phyloP scores from a whole-genome alignment of 768 basidiomycete genomes.

The Amanita fuliginea region DNA sequence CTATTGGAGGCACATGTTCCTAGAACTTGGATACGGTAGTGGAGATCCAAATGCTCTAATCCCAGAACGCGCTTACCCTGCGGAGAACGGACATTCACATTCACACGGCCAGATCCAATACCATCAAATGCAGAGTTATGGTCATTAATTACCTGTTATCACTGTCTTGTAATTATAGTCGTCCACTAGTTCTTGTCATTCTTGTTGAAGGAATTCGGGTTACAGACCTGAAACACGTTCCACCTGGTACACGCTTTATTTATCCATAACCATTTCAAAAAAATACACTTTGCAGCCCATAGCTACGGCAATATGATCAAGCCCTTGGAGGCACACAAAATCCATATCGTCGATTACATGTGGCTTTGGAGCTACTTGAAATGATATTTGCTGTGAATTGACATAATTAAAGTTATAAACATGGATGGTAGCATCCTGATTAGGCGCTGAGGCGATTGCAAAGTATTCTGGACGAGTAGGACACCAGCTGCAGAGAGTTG shows the following conservation, averaged over 20 bases:
- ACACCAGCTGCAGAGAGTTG: conserved; percentile 51
- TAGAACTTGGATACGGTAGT: conserved; percentile 57
- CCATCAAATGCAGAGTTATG: conserved; percentile 6
- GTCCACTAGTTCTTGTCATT: neutral
- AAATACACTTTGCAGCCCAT: conserved; percentile 48
- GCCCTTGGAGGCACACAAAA: conserved; percentile 51
- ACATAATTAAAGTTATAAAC: conserved; percentile 58
- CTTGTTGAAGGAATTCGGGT: neutral
- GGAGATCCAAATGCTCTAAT: conserved; percentile 16
- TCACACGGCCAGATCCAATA: conserved; percentile 7
- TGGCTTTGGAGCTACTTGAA: conserved; percentile 49
- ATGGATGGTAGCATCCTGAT: conserved; percentile 56
- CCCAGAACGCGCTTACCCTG: neutral
- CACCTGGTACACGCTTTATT: conserved; percentile 13
- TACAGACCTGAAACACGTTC: conserved; percentile 5
- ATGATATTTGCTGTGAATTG: conserved; percentile 50
- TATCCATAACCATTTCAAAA: conserved; percentile 49
- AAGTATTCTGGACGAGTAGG: conserved; percentile 68
- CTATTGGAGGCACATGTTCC: conserved; percentile 69
- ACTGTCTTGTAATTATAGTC: neutral
- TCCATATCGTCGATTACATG: conserved; percentile 67
- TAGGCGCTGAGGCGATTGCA: conserved; percentile 55
- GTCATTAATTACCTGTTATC: neutral
- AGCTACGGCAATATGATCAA: conserved; percentile 59
- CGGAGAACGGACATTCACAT: conserved; percentile 6